phyloP scores from a whole-genome alignment of 805 yeast genomes.

The Teunomyces funiuensis region DNA sequence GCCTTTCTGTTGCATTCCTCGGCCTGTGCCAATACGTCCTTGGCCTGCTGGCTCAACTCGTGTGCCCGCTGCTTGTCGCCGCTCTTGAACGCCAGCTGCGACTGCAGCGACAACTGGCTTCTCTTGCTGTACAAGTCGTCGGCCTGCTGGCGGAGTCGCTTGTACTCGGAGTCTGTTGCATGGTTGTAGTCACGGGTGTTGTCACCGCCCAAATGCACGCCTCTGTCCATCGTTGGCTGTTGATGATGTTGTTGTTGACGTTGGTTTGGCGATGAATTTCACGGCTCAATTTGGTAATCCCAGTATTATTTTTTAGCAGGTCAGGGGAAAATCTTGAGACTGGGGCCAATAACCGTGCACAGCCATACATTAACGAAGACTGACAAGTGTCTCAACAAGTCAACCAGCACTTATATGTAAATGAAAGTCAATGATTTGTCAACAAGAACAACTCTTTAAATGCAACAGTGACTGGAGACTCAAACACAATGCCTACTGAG shows the following conservation, averaged over 20 bases:
- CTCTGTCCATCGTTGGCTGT: conserved; percentile 20
- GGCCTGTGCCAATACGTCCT: conserved; percentile 56
- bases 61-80: conserved; percentile 79
- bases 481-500: too few relatives aligned
- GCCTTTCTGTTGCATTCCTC: conserved; percentile 76
- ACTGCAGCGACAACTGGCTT: conserved; percentile 55
- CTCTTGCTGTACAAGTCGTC: conserved; percentile 61
- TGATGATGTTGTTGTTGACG: neutral
- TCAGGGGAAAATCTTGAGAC: too few relatives aligned
- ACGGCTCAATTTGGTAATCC: neutral
- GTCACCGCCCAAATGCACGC: conserved; percentile 24
- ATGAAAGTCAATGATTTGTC: too few relatives aligned
- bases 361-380: too few relatives aligned
- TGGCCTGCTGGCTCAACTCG: conserved; percentile 67
- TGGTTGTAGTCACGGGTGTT: conserved; percentile 64
- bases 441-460: too few relatives aligned
- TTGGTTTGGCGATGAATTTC: neutral
- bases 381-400: too few relatives aligned
- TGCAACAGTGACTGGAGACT: too few relatives aligned
- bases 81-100: conserved; percentile 71
- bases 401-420: too few relatives aligned
- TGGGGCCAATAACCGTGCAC: too few relatives aligned
- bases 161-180: conserved; percentile 66
- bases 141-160: conserved; percentile 64
- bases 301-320: neutral